Percentiles rank a stretch among this genome's conserved stretches.
These are phyloP conservation scores for Fusarium goolgardi DNA, from an alignment of 2,329 filamentous ascomycete genomes.

Conservation along the genomic window DNA sequence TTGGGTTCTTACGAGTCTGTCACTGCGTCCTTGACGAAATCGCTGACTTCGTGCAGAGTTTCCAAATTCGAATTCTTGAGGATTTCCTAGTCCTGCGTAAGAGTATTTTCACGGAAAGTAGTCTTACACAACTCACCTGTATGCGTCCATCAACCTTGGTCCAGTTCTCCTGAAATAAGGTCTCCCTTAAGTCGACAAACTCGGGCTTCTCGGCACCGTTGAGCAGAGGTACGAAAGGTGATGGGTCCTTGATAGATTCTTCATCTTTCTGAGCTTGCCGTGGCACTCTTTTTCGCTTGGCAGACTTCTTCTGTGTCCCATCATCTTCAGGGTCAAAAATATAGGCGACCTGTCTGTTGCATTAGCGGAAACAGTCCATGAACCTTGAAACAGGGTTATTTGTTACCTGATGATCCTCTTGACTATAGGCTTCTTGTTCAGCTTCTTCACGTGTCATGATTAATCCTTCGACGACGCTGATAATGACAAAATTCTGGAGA, in stretches of 20 bases:
- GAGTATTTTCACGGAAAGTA: constrained; percentile 39
- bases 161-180: constrained; percentile 74
- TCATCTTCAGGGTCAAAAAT: constrained; percentile 67
- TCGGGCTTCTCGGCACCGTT: constrained; percentile 64
- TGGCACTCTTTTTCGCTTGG: constrained; percentile 68
- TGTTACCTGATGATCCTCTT: constrained; percentile 60
- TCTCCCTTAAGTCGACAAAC: constrained; percentile 65
- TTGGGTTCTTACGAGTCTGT: constrained; percentile 48
- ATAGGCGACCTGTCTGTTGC: constrained; percentile 65
- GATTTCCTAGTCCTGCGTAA: constrained; percentile 58
- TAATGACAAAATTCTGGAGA: neutral
- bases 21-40: constrained; percentile 62
- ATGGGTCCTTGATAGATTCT: constrained; percentile 27
- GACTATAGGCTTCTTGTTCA: constrained; percentile 47
- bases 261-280: constrained; percentile 51
- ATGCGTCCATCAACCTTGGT: constrained; percentile 71
- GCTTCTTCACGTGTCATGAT: constrained; percentile 44
- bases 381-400: neutral
- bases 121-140: constrained; percentile 52
- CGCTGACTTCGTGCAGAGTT: constrained; percentile 68
- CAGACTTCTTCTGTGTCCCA: constrained; percentile 53
- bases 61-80: constrained; percentile 70
- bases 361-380: constrained; percentile 27
- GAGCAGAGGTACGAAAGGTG: constrained; percentile 64
- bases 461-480: neutral